Conservation (phyloP, 2,329 filamentous ascomycete species). For the Berkeleyomyces rouxiae region DNA sequence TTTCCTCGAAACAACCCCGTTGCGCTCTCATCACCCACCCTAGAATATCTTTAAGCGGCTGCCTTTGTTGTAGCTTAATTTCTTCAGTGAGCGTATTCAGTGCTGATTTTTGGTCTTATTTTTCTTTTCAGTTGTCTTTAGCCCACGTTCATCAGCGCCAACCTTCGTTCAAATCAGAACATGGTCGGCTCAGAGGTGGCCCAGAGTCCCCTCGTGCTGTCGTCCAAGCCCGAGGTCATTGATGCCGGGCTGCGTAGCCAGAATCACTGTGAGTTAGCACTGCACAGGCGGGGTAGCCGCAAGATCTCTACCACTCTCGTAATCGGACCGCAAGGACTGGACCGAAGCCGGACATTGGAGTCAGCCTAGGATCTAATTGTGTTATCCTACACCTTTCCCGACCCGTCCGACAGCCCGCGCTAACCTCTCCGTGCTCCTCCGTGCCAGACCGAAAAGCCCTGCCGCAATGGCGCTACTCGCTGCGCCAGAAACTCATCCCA, state of each 20-base stretch:
- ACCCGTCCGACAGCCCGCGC: background rate
- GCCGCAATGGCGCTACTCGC: constrained; percentile 71
- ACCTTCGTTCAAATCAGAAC: background rate
- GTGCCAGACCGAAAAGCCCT: constrained; percentile 60
- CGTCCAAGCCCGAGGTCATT: constrained; percentile 19
- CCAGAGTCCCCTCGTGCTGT: background rate
- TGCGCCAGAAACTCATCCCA: constrained; percentile 70
- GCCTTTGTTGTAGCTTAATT: background rate
- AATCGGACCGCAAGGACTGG: background rate
- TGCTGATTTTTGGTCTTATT: background rate
- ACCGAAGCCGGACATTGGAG: background rate
- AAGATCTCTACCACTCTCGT: background rate
- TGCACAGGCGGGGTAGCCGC: background rate
- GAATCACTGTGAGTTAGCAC: constrained; percentile 48
- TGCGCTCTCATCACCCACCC: background rate
- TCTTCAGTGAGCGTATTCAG: background rate
- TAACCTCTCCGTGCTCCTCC: background rate
- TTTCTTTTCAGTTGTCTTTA: background rate
- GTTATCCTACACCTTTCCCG: background rate
- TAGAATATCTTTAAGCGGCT: background rate
- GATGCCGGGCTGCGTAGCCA: constrained; percentile 69
- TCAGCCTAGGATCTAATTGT: background rate
- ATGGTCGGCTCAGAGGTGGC: constrained; percentile 8
- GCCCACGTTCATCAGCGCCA: background rate
- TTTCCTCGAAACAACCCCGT: background rate